Conservation (phyloP, 2,329 filamentous ascomycete species). For the Colletotrichum euphorbiae region DNA sequence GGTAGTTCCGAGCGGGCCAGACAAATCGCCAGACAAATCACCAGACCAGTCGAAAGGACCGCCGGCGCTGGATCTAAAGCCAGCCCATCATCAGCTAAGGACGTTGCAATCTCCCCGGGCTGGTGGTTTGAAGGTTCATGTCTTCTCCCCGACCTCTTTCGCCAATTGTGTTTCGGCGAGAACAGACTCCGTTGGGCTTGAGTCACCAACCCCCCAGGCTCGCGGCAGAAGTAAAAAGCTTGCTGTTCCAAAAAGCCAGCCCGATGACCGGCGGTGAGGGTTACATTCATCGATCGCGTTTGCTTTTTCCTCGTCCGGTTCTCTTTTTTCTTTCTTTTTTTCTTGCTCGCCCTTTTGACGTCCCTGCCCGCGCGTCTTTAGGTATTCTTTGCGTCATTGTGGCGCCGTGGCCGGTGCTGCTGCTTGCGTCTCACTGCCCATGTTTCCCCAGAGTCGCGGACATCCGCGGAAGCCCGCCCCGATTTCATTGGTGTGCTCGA, state of each 20-base stretch:
- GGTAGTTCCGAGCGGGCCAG: slow-evolving; percentile 23
- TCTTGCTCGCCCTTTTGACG: background rate
- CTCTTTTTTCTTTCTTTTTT: background rate
- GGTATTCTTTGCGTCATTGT: slow-evolving; percentile 29
- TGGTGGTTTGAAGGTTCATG: background rate
- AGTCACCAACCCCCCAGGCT: background rate
- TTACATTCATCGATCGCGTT: slow-evolving; percentile 21
- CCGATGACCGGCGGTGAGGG: slow-evolving; percentile 9
- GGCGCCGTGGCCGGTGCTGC: slow-evolving; percentile 4
- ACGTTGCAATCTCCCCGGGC: slow-evolving; percentile 1
- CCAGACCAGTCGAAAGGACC: slow-evolving; percentile 15
- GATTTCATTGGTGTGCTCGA: slow-evolving; percentile 1
- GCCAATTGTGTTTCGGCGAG: background rate
- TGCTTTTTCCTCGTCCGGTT: background rate
- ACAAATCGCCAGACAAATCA: slow-evolving; percentile 15
- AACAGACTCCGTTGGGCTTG: slow-evolving; percentile 12
- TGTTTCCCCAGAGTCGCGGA: background rate
- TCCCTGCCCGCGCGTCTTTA: background rate
- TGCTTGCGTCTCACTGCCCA: slow-evolving; percentile 16
- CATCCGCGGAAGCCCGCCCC: slow-evolving; percentile 7
- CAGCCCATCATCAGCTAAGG: slow-evolving; percentile 29
- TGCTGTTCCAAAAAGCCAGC: background rate
- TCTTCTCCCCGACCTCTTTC: background rate
- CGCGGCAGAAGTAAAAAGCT: too few relatives aligned
- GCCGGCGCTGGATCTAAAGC: slow-evolving; percentile 10